Evolutionary conservation across 768 basidiomycete species (phyloP), one percentile per base, ranked within the genome.

Genomic region (Strobilomyces dryophilus): DNA sequence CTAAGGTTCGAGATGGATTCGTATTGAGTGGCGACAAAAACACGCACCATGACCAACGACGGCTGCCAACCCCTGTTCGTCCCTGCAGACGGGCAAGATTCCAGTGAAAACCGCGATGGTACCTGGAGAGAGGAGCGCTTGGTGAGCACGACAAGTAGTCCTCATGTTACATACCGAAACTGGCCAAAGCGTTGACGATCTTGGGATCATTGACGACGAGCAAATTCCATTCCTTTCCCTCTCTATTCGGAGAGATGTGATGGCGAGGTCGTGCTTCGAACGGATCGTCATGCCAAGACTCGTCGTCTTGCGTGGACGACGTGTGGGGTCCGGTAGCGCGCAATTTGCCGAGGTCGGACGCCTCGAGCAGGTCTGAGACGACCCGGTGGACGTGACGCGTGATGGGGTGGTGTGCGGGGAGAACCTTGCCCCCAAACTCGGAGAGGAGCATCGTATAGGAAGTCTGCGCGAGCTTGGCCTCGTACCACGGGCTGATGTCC

Each of bases 21-120:
- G 12, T 36, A 40, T 12, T 15, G 26, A 49, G 18, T 29, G 29
- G 29, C 45, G 40, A 46, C 36, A 12, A 8, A 10, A 43, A 26
- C 24, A 21, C 53, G 34, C 49, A 89, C 92, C 92, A 66, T 97
- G 94, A 1, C 89, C 82, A 3, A 98, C 71, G 1, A 97, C 85
- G 17, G 85, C 85, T 1, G 94, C 90, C 0, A 98, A 72, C 0
- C 91, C 92, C 61, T 87, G 79, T 59, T 93, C 90, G 56, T 92
- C 84, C 55, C 72, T 74, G 43, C 84, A 85, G 7, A 94, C 71
- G 0, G 89, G 90, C 4, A 97, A 67, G 34, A 97, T 91, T 0
- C 94, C 94, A 0, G 92, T 93, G 63, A 90, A 95, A 10, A 98
- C 89, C 31, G 93, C 79, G 49, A 97, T 84, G 46, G 85, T 78